These are phyloP conservation scores for Excoecaria agallocha DNA, from an alignment of 345 rosid species.

Conservation along the genomic window DNA sequence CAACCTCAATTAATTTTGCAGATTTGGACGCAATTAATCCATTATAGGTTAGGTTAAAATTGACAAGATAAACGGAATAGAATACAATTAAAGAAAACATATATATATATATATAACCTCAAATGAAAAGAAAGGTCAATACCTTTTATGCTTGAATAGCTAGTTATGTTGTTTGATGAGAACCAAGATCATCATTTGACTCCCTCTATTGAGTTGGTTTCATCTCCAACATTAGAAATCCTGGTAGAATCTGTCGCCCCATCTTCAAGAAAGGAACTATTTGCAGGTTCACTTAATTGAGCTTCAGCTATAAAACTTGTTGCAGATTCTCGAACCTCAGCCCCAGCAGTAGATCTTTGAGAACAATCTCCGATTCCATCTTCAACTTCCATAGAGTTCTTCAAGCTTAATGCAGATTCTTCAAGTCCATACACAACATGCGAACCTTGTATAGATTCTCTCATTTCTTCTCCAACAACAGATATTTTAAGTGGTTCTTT, in stretches of 20 bases:
- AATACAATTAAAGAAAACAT: background rate
- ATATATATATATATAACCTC: too few species aligned
- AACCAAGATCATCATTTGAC: constrained; percentile 30
- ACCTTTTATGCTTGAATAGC: constrained; percentile 43
- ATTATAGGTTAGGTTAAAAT: background rate
- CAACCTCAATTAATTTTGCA: too few species aligned
- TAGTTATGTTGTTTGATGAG: constrained; percentile 25
- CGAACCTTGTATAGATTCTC: background rate
- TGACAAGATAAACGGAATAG: background rate
- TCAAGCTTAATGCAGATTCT: constrained; percentile 8
- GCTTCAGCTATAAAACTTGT: constrained; percentile 15
- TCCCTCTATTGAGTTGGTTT: constrained; percentile 21
- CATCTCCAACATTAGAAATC: constrained; percentile 29
- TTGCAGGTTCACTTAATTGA: background rate
- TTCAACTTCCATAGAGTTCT: background rate
- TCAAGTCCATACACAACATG: background rate
- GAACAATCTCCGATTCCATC: constrained; percentile 23
- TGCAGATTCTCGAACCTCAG: constrained; percentile 21
- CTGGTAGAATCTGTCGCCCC: constrained; percentile 26
- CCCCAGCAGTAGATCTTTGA: constrained; percentile 5
- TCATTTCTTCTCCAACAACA: constrained; percentile 17
- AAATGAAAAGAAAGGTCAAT: constrained; percentile 13
- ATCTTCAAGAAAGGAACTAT: constrained; percentile 13
- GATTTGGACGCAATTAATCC: too few species aligned
- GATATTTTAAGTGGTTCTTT: constrained; percentile 20